These are phyloP conservation scores for Fusarium hostae DNA, from an alignment of 2,329 filamentous ascomycete species.

Conservation along the genomic window DNA sequence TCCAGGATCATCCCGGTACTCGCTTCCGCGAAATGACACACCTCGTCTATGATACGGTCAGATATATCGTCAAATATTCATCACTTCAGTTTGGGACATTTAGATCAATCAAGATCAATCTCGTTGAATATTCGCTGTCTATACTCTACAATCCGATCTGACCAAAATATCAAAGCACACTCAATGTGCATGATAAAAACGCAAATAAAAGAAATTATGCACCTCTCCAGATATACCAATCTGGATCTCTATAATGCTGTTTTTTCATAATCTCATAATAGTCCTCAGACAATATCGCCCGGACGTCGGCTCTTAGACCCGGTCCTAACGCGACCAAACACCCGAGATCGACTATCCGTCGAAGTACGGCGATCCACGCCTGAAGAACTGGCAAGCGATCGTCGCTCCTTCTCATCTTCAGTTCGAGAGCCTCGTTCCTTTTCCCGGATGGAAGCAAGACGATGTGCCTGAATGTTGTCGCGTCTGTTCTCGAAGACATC, in stretches of 20 bases:
- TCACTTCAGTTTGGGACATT: neutral
- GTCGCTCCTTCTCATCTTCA: conserved; percentile 44
- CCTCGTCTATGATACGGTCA: neutral
- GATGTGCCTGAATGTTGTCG: conserved; percentile 49
- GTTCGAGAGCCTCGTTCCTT: conserved; percentile 48
- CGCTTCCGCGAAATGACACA: neutral
- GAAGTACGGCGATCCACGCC: conserved; percentile 41
- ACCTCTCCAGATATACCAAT: conserved; percentile 26
- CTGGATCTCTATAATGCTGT: conserved; percentile 22
- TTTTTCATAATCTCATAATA: conserved; percentile 33
- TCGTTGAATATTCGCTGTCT: conserved; percentile 5
- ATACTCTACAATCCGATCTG: neutral
- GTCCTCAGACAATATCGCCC: conserved; percentile 44
- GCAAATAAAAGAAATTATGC: conserved; percentile 10
- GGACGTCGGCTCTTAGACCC: conserved; percentile 44
- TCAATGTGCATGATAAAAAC: conserved; percentile 1
- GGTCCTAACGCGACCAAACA: conserved; percentile 47
- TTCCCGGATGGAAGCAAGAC: conserved; percentile 53
- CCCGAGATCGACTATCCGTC: conserved; percentile 44
- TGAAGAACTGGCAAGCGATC: conserved; percentile 45
- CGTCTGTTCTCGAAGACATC: conserved; percentile 59
- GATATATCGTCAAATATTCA: neutral
- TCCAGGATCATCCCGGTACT: conserved; percentile 24
- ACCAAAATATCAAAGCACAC: conserved; percentile 4
- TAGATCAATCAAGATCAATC: neutral